phyloP scores from a whole-genome alignment of 192 early-diverging fungal genomes.

The Spizellomyces sp. region DNA sequence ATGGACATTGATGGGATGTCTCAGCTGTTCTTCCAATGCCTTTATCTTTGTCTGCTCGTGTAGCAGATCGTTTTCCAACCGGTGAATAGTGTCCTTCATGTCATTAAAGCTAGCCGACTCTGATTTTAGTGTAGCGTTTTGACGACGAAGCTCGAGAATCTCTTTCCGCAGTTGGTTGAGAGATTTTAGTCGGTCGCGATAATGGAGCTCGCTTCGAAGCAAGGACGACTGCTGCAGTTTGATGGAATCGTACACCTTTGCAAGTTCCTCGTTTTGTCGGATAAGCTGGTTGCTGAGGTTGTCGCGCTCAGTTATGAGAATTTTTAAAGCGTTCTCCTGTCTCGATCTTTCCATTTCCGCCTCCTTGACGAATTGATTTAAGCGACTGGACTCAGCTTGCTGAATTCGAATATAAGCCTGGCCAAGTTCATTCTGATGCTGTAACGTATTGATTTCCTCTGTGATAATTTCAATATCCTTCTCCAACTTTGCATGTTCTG shows the following conservation, averaged over 20 bases:
- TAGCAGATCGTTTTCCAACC: conserved; percentile 49
- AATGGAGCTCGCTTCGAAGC: conserved; percentile 50
- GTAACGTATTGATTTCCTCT: conserved; percentile 56
- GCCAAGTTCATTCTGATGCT: conserved; percentile 62
- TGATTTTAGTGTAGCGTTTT: conserved; percentile 27
- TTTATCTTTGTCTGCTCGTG: conserved; percentile 51
- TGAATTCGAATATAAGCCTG: conserved; percentile 60
- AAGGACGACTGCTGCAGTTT: conserved; percentile 55
- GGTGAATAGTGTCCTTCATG: conserved; percentile 41
- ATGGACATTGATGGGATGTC: conserved; percentile 67
- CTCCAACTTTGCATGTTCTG: conserved; percentile 49
- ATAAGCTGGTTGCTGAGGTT: conserved; percentile 59
- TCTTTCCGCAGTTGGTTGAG: conserved; percentile 33
- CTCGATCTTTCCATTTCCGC: conserved; percentile 58
- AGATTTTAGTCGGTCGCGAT: conserved; percentile 39
- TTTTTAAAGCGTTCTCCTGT: conserved; percentile 61
- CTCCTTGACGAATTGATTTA: conserved; percentile 68
- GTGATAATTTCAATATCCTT: conserved; percentile 61
- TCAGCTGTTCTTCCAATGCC: conserved; percentile 62
- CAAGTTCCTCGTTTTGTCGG: conserved; percentile 58
- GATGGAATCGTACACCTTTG: conserved; percentile 59
- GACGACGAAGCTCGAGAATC: conserved; percentile 30
- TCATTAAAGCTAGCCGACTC: conserved; percentile 32
- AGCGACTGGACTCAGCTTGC: conserved; percentile 53
- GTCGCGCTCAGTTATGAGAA: conserved; percentile 62